A percentile compares a stretch with the other conserved stretches of the same genome.
phyloP scores from a whole-genome alignment of 148 eudicot genomes.

The Euryodendron excelsum region DNA sequence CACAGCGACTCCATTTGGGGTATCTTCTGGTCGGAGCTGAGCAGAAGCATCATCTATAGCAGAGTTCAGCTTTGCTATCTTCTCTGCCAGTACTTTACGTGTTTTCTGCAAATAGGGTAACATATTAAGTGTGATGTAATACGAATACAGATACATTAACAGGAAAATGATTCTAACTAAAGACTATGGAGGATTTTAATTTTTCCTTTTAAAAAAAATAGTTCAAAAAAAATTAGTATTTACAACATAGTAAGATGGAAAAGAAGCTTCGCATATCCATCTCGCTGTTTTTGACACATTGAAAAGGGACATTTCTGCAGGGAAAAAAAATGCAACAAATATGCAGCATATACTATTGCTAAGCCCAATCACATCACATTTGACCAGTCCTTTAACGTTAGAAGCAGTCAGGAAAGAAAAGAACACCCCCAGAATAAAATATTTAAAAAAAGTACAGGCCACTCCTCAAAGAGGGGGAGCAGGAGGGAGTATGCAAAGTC shows the following conservation, averaged over 20 bases:
- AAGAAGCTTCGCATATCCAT: background rate
- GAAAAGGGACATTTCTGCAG: background rate
- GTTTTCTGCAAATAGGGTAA: slow-evolving; percentile 50
- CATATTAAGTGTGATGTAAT: background rate
- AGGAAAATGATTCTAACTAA: too few species aligned
- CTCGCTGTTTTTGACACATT: too few species aligned
- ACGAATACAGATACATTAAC: background rate
- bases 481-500: background rate
- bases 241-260: background rate
- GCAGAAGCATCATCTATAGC: slow-evolving; percentile 77
- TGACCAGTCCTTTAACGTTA: background rate
- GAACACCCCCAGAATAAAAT: too few species aligned
- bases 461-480: background rate
- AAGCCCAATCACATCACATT: background rate
- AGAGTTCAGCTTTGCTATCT: slow-evolving; percentile 82
- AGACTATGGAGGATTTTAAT: too few species aligned
- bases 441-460: background rate
- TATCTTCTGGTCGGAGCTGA: slow-evolving; percentile 59
- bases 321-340: background rate
- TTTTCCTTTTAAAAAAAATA: too few species aligned
- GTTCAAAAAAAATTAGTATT: background rate
- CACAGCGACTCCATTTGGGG: slow-evolving; percentile 48
- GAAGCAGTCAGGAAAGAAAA: too few species aligned
- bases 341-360: too few species aligned
- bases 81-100: slow-evolving; percentile 65